Evolutionary conservation across 176 grass and related monocot species (phyloP), one percentile per base, ranked within the genome.

Genomic region (Bolboschoenus planiculmis): DNA sequence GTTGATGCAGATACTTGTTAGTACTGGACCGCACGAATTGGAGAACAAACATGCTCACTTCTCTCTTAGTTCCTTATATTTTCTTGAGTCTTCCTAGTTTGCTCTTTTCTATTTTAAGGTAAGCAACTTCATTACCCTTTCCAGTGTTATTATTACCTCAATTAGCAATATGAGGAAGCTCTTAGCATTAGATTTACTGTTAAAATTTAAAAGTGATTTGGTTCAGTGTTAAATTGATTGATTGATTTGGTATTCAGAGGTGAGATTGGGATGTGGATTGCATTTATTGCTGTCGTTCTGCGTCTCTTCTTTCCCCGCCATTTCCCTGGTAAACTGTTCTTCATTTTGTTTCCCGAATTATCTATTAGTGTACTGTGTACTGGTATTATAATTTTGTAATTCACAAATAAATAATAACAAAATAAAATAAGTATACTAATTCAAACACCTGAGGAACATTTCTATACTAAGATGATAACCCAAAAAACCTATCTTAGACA

Each of bases 1-100:
- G 78, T 40, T 39, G 0, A 31, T 87, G 79, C 85, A 97, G 95
- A 80, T 97, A 90, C 85, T 85, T 94, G 56, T 83, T 97, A 72
- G 71, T 97, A 76, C 78, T 97, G 63, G 95, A 97, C 83, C 90
- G 90, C 55, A 97, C 95, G 31, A 93, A 97, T 79, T 97, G 92
- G 95, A 97, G 78, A 88, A 97, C 92, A 62, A 97, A 94, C 62
- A 97, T 97, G 85, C 79, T 94, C 84, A 93, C 95, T 11, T 82
- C 72, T 26, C 95, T 97, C 64, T 81, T 97, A 40, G 59, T 97
- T 78, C 95, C 95, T 61, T 97, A 97, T 62, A 87, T 97, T 66
- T 94, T 97, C 89, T 88, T 95, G 57, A 93, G 87, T 47, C 84
- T 94, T 40, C 95, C 95, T 9, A 30, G 65, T 79, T 68, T 92